phyloP scores from a whole-genome alignment of 2,329 filamentous ascomycete genomes.

The Cercospora brassicicola region DNA sequence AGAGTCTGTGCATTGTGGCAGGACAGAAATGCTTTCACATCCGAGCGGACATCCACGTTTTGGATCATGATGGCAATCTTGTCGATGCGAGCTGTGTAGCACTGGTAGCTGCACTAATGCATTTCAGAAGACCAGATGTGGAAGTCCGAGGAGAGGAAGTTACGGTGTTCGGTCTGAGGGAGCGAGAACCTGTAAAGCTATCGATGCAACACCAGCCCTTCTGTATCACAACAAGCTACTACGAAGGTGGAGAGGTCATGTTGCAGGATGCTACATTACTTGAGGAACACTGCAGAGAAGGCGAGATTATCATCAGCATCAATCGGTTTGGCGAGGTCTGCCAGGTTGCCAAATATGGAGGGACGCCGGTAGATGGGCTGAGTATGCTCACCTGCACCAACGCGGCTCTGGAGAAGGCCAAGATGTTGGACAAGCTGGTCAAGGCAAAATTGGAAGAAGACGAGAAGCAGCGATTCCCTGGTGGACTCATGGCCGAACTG shows the following conservation, averaged over 20 bases:
- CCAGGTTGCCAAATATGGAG: conserved; percentile 87
- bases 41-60: conserved; percentile 85
- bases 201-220: conserved; percentile 91
- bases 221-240: conserved; percentile 87
- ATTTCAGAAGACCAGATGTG: conserved; percentile 89
- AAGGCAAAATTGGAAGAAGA: conserved; percentile 74
- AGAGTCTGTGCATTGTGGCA: conserved; percentile 90
- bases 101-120: conserved; percentile 81
- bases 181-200: conserved; percentile 85
- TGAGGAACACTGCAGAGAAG: conserved; percentile 74
- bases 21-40: conserved; percentile 89
- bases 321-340: conserved; percentile 90
- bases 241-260: conserved; percentile 67
- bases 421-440: conserved; percentile 73
- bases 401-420: conserved; percentile 73
- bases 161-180: conserved; percentile 78
- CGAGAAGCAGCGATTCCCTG: conserved; percentile 72
- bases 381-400: conserved; percentile 73
- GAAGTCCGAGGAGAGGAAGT: conserved; percentile 80
- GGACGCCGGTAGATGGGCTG: conserved; percentile 76
- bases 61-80: conserved; percentile 87
- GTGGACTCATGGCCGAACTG: conserved; percentile 75
- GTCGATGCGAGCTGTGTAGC: conserved; percentile 84
- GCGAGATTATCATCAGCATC: conserved; percentile 76
- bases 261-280: conserved; percentile 70